Conservation (phyloP, 176 grass and related monocot species). For the Musa schizocarpa region DNA sequence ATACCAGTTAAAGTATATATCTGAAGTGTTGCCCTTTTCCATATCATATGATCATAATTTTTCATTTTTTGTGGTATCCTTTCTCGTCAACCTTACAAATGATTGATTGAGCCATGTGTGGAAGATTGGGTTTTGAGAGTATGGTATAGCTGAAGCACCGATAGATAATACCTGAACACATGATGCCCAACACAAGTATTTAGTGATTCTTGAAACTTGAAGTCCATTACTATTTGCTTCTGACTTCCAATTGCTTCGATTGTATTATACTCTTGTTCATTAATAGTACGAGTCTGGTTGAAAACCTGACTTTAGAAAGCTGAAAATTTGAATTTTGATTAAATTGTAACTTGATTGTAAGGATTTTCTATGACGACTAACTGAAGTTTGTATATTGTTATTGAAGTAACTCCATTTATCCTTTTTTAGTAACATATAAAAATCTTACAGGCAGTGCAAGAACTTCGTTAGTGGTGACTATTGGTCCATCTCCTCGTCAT, state of each 20-base stretch:
- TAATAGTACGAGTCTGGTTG: background rate
- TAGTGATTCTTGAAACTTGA: too few relatives aligned
- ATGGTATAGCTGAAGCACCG: background rate
- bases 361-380: background rate
- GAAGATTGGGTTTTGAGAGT: too few relatives aligned
- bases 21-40: background rate
- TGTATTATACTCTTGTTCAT: background rate
- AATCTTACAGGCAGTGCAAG: conserved; percentile 80
- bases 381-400: background rate
- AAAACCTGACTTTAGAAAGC: background rate
- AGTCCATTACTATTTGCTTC: too few relatives aligned
- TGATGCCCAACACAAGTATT: too few relatives aligned
- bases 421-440: conserved; percentile 26
- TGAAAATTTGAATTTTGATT: background rate
- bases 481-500: conserved; percentile 95
- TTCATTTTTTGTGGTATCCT: background rate
- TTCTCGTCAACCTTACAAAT: background rate
- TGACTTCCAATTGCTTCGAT: too few relatives aligned
- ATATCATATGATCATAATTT: background rate
- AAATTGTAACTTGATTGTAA: background rate
- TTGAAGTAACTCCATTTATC: background rate
- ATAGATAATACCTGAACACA: too few relatives aligned
- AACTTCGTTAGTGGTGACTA: conserved; percentile 97
- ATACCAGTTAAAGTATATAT: background rate
- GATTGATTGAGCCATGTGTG: background rate